Evolutionary conservation across 257 asterid genomes (phyloP), one percentile per base, ranked within the genome.

Genomic region (Knoxia roxburghii): DNA sequence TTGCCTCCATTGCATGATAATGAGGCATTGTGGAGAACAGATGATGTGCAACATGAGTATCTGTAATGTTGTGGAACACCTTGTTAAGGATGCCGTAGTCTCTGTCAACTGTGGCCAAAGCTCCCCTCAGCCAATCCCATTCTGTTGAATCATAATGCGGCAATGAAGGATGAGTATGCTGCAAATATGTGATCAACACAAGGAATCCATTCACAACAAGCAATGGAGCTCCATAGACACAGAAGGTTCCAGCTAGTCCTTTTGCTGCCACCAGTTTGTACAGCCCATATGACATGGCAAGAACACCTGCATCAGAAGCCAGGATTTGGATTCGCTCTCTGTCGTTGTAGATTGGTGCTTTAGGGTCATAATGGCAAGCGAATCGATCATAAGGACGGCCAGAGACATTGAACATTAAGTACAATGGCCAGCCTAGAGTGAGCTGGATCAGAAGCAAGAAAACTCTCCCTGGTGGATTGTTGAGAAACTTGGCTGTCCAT

Each of bases 41-140:
- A 77, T 89, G 95, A 71, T 89, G 96, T 7, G 95, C 86, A 1
- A 89, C 89, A n/a, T 89, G 95, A 0, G 96, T 89, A 35, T 89
- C 91, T 0, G 96, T 89, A 17, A 89, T 89, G 78, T 89, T 78
- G 15, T 87, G 97, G 83, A 89, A 87, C 41, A 87, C 87, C 30
- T 70, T 84, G 87, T 89, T 89, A 17, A 89, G 83, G 35, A 89
- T 70, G 4, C 95, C 93, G 7, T 85, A 89, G 37, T 89, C 96
- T 60, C 96, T 68, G 56, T 89, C 96, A 0, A 85, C 81, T 0
- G 96, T 89, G 39, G 96, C 84, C 60, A 89, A 49, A 12, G 96
- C 95, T 0, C 96, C 96, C 64, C 95, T 78, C 40, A 89, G 69
- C 96, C 96, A 89, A 6, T 89, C 96, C 95, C 96, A 89, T 74